phyloP scores from a whole-genome alignment of 192 early-diverging fungal genomes.

The Podila verticillata region DNA sequence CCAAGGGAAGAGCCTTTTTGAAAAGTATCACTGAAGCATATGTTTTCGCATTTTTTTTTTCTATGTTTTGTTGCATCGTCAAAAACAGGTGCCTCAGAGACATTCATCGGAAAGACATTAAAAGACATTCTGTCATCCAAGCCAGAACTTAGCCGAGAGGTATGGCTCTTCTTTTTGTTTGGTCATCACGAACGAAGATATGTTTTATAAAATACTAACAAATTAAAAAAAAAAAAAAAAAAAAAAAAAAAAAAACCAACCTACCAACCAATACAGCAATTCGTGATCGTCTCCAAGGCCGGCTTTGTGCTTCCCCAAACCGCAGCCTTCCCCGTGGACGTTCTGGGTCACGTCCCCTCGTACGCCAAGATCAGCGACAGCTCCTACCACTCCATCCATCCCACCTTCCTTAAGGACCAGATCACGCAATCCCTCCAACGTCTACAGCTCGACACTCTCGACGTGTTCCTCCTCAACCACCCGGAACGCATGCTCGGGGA shows the following conservation, averaged over 20 bases:
- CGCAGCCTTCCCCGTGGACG: background rate
- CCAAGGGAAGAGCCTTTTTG: background rate
- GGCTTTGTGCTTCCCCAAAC: constrained; percentile 53
- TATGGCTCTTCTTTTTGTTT: constrained; percentile 5
- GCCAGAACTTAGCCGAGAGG: constrained; percentile 57
- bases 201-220: too few relatives aligned
- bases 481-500: constrained; percentile 79
- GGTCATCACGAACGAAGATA: too few relatives aligned
- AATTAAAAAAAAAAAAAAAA: too few relatives aligned
- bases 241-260: constrained; percentile 3
- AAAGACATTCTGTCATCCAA: constrained; percentile 21
- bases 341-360: constrained; percentile 12
- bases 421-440: constrained; percentile 64
- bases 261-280: constrained; percentile 26
- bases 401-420: constrained; percentile 65
- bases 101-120: constrained; percentile 64
- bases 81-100: constrained; percentile 63
- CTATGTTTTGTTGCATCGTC: background rate
- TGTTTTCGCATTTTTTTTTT: background rate
- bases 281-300: constrained; percentile 60
- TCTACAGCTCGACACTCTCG: constrained; percentile 64
- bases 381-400: constrained; percentile 71
- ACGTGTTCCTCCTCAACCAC: constrained; percentile 81
- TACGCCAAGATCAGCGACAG: constrained; percentile 58
- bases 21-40: background rate